phyloP scores from a whole-genome alignment of 129 eudicot species.

The Heracleum sosnowskyi region DNA sequence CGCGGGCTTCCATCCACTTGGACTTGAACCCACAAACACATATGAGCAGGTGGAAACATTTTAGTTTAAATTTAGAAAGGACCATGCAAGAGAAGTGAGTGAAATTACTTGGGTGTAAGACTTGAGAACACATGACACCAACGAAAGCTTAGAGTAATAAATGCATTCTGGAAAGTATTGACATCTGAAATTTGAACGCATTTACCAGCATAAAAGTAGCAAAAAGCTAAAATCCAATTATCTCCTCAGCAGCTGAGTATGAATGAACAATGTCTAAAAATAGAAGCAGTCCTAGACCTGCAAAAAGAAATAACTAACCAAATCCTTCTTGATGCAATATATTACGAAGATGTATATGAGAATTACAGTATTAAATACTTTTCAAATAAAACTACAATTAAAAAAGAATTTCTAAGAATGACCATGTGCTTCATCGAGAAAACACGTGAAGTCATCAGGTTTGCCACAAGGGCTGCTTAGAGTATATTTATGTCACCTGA shows the following conservation, averaged over 20 bases:
- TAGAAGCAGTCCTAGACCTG: constrained; percentile 82
- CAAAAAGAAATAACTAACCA: not conserved
- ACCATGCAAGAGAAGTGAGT: not conserved
- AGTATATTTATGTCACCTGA: constrained; percentile 86
- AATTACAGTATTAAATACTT: not conserved
- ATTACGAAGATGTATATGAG: not conserved
- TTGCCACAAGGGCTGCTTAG: constrained; percentile 95
- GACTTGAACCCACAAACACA: not conserved
- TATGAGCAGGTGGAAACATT: not conserved
- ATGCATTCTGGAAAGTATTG: not conserved
- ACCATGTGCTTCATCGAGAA: constrained; percentile 99
- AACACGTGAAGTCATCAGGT: constrained; percentile 88
- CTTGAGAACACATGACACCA: not conserved
- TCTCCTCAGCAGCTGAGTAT: constrained; percentile 90
- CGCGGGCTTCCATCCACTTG: not conserved
- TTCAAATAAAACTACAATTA: constrained; percentile 1
- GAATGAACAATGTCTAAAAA: constrained; percentile 90
- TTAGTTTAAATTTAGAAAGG: not conserved
- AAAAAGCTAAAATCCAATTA: constrained; percentile 83
- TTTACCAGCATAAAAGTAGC: constrained; percentile 82
- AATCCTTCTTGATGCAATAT: not conserved
- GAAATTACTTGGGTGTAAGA: not conserved
- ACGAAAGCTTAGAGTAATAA: not conserved
- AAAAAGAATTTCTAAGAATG: not conserved
- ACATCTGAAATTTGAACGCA: not conserved